Conservation (phyloP, 495 filamentous ascomycete species). For the Bathelium albidoporum region DNA sequence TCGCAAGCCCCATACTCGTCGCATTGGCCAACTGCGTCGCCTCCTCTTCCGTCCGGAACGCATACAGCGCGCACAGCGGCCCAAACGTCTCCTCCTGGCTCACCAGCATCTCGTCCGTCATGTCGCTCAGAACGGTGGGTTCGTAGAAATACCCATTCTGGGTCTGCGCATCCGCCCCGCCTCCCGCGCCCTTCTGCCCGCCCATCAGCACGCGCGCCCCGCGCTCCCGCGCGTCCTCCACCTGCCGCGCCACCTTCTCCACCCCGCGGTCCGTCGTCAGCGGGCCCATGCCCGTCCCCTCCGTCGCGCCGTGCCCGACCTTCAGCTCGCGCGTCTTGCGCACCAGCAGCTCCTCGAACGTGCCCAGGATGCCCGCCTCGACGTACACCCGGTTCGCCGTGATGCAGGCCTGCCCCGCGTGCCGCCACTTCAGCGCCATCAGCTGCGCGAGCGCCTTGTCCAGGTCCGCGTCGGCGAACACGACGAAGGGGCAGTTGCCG, state of each 20-base stretch:
- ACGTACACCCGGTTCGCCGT: constrained; percentile 35
- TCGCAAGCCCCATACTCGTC: constrained; percentile 48
- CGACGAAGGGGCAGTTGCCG: constrained; percentile 35
- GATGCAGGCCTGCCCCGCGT: constrained; percentile 36
- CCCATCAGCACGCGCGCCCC: constrained; percentile 52
- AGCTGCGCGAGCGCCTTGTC: constrained; percentile 26
- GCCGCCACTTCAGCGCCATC: constrained; percentile 32
- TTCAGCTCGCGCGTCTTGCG: constrained; percentile 46
- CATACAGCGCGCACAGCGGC: constrained; percentile 55
- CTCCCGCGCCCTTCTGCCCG: constrained; percentile 29
- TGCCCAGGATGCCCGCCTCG: constrained; percentile 32
- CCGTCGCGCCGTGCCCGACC: constrained; percentile 52
- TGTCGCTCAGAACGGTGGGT: constrained; percentile 56
- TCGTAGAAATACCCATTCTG: constrained; percentile 59
- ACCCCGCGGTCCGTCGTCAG: constrained; percentile 54
- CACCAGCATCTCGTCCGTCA: constrained; percentile 54
- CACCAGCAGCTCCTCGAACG: constrained; percentile 38
- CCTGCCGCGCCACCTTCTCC: constrained; percentile 51
- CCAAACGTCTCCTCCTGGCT: constrained; percentile 61
- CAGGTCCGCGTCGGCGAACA: constrained; percentile 35
- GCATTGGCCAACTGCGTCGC: constrained; percentile 41
- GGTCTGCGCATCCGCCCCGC: constrained; percentile 6
- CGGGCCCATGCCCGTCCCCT: constrained; percentile 55
- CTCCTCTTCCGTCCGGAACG: constrained; percentile 61
- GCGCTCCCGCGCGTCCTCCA: constrained; percentile 51